These are phyloP conservation scores for Ceratocystis ficicola DNA, from an alignment of 2,329 filamentous ascomycete genomes.

Conservation along the genomic window DNA sequence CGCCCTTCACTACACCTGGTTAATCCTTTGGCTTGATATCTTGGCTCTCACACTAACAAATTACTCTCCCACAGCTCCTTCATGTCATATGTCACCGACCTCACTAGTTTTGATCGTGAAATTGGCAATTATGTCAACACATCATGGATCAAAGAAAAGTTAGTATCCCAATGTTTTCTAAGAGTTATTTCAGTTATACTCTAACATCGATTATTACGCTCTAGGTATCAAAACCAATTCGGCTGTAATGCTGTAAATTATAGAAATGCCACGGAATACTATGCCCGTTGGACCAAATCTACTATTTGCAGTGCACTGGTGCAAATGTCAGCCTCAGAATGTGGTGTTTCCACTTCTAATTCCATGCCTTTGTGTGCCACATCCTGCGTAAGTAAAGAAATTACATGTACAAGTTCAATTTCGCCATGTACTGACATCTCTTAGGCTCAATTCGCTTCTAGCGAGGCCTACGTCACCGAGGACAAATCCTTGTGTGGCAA, in stretches of 20 bases:
- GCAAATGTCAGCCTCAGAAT: slow-evolving; percentile 68
- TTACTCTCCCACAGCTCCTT: slow-evolving; percentile 53
- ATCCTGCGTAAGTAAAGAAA: slow-evolving; percentile 53
- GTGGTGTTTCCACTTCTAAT: slow-evolving; percentile 50
- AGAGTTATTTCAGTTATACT: background rate
- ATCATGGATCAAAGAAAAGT: slow-evolving; percentile 69
- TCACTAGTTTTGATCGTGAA: slow-evolving; percentile 62
- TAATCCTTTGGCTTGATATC: no score
- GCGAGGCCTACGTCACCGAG: slow-evolving; percentile 72
- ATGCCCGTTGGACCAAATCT: slow-evolving; percentile 85
- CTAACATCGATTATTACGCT: background rate
- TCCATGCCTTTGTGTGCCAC: slow-evolving; percentile 76
- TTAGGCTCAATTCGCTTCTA: slow-evolving; percentile 70
- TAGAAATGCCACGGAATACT: slow-evolving; percentile 66
- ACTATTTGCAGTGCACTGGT: slow-evolving; percentile 89
- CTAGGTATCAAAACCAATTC: slow-evolving; percentile 67
- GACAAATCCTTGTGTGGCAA: slow-evolving; percentile 61
- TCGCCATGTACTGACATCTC: background rate
- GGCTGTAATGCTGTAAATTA: slow-evolving; percentile 70
- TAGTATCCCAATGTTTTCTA: slow-evolving; percentile 29
- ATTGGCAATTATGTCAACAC: slow-evolving; percentile 61
- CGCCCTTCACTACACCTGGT: no score
- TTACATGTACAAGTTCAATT: background rate
- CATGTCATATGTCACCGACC: slow-evolving; percentile 65
- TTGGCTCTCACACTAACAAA: slow-evolving; percentile 17